Percentiles rank a stretch among this genome's conserved stretches.
These are phyloP conservation scores for Cyamopsis tetragonoloba DNA, from an alignment of 306 rosid genomes.

Conservation along the genomic window DNA sequence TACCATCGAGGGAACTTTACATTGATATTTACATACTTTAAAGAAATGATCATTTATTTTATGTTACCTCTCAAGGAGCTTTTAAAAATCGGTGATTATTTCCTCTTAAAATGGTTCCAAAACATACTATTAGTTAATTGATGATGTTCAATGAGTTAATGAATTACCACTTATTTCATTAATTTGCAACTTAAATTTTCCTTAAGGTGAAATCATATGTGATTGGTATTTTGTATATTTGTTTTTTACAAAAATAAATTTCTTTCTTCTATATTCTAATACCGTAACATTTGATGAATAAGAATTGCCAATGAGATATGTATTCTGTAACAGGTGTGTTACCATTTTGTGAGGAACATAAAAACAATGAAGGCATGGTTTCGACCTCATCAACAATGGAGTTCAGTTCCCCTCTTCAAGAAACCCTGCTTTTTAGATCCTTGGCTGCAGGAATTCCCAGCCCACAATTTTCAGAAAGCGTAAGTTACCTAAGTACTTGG, in stretches of 20 bases:
- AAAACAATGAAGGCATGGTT: slow-evolving; percentile 33
- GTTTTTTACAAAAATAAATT: background rate
- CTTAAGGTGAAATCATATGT: background rate
- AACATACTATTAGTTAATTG: background rate
- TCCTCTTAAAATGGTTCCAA: no score
- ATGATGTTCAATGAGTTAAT: background rate
- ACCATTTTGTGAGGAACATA: slow-evolving; percentile 42
- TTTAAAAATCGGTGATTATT: no score
- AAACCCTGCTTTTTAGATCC: slow-evolving; percentile 74
- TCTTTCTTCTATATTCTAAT: background rate
- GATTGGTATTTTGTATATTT: no score
- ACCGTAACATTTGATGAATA: slow-evolving; percentile 2
- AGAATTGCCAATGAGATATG: slow-evolving; percentile 9
- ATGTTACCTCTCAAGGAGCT: no score
- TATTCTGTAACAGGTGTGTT: slow-evolving; percentile 39
- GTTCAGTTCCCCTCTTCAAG: slow-evolving; percentile 72
- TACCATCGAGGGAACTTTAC: no score
- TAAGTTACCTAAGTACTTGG: slow-evolving; percentile 41
- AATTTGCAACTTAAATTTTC: background rate
- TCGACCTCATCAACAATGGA: slow-evolving; percentile 49
- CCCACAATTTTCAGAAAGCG: slow-evolving; percentile 92
- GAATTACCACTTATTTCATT: background rate
- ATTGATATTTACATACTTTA: no score
- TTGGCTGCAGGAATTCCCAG: slow-evolving; percentile 86
- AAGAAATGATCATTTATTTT: no score